Conservation (phyloP, 2,329 filamentous ascomycete genomes). For the Claviceps quebecensis region DNA sequence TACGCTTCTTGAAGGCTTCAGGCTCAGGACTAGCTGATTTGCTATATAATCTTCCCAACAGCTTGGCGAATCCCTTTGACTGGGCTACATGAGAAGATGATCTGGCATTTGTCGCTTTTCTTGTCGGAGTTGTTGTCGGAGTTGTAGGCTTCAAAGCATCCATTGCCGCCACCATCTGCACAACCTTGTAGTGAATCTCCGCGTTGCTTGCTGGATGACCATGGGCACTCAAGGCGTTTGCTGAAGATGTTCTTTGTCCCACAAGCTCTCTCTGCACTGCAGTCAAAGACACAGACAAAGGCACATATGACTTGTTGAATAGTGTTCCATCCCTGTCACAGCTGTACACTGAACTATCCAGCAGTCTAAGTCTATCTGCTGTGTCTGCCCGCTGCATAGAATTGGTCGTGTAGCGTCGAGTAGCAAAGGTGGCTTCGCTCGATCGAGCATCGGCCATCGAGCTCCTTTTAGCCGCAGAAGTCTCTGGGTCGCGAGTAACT, state of each 20-base stretch:
- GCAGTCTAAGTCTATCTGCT: constrained; percentile 1
- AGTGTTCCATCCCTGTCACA: background rate
- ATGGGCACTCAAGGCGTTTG: background rate
- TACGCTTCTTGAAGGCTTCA: background rate
- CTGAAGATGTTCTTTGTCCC: background rate
- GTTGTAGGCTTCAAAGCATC: constrained; percentile 19
- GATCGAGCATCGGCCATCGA: background rate
- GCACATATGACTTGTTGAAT: background rate
- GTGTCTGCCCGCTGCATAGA: constrained; percentile 2
- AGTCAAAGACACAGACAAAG: background rate
- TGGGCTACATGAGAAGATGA: constrained; percentile 17
- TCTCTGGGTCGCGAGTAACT: background rate
- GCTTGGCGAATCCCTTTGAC: constrained; percentile 19
- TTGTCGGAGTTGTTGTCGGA: constrained; percentile 7
- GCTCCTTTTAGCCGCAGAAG: constrained; percentile 1
- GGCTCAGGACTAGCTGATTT: constrained; percentile 13
- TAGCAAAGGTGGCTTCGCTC: background rate
- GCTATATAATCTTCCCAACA: constrained; percentile 19
- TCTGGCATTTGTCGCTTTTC: constrained; percentile 7
- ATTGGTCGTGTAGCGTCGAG: constrained; percentile 4
- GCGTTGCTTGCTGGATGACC: constrained; percentile 7
- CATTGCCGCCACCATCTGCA: constrained; percentile 23
- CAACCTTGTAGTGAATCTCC: constrained; percentile 20
- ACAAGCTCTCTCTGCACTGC: background rate
- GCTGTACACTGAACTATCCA: background rate